Base-by-base conservation (phyloP, 2,329 filamentous ascomycete genomes). In the Aureobasidium pullulans region DNA sequence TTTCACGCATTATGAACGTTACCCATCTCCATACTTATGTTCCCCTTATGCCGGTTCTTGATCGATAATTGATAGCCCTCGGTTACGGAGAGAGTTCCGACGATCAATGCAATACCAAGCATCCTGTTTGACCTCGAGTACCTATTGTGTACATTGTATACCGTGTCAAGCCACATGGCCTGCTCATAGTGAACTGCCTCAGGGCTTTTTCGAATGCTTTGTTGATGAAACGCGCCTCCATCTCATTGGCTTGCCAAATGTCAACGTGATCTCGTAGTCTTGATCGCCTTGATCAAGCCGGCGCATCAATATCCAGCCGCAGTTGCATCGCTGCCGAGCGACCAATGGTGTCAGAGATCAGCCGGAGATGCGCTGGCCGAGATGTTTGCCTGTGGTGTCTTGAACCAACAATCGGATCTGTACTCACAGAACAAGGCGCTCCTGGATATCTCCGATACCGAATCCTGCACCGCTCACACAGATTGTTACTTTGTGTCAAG, bases 271-370 rank as follows among this genome's bases (percentile, higher is more conserved):
- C 52, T 19, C 6, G 4, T 5, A 36, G 23, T 34, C 16, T 34
- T 46, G 52, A 44, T 46, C 16, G 52, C 52, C 52, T 56, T 56
- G 19, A 28, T 29, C 29, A 16, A 36, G 52, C 42, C 42, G 42
- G 37, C 50, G 37, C 28, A 34, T 54, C 39, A 42, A 54, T 54
- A 15, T 43, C 39, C 5, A 54, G 39, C 52, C 52, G 52, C 40
- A 44, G 39, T 28, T 56, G 52, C 40, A 46, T 29, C 9, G 29
- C 32, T 46, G 10, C 40, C 39, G 31, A 56, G 40, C 31, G 15
- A 28, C 40, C 52, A 56, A 56, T 46, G 32, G 19, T n/a, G 31
- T n/a, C 10, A 6, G 31, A 10, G 13, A 46, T 28, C 52, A 46
- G 52, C 52, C 40, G 32, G 46, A 29, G 39, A 43, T 34, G 42